Evolutionary conservation across 179 eudicot genomes (phyloP), one percentile per base, ranked within the genome.

Genomic region (Silene noctiflora): DNA sequence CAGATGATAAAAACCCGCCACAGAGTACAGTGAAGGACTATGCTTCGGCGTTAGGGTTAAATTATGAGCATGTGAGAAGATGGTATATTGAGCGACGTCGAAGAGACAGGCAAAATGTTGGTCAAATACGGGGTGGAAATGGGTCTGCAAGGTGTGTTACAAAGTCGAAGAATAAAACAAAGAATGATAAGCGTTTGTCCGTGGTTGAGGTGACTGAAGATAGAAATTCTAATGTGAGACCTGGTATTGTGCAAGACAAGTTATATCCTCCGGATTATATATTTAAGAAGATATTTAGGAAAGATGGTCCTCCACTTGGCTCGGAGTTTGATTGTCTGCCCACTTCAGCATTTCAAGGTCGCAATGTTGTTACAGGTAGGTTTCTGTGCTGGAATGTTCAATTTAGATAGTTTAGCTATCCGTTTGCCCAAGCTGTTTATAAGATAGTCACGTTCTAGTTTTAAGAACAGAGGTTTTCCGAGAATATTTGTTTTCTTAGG

Each of bases 251-350:
- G 53, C 86, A 85, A 73, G 83, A 85, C 62, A 76, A 84, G 72
- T 53, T 83, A 69, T 78, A 82, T 75, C 48, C 84, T 29, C 21
- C 93, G 7, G 90, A 91, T 29, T 80, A 85, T 59, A 87, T 90
- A 60, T 71, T 87, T 73, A 70, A 77, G 71, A 89, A 87, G 84
- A 81, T 89, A 59, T 92, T 90, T 71, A 77, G 99, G 65, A 88
- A 93, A 81, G 95, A 93, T 22, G 96, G 97, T 13, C 97, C 99
- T 31, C 81, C 86, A 1, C 95, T 94, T 14, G 98, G 97, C 3
- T 76, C 69, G 17, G 87, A 86, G 78, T 93, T 95, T 74, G 96
- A 88, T 84, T 16, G 81, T 76, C 87, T 85, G 73, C 97, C 97
- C 11, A 58, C 89, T 1, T 48, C 83, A 10, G 84, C 91, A 68